Evolutionary conservation across 2,329 filamentous ascomycete genomes (phyloP), one percentile per base, ranked within the genome.

Genomic region (Colletotrichum abscissum): DNA sequence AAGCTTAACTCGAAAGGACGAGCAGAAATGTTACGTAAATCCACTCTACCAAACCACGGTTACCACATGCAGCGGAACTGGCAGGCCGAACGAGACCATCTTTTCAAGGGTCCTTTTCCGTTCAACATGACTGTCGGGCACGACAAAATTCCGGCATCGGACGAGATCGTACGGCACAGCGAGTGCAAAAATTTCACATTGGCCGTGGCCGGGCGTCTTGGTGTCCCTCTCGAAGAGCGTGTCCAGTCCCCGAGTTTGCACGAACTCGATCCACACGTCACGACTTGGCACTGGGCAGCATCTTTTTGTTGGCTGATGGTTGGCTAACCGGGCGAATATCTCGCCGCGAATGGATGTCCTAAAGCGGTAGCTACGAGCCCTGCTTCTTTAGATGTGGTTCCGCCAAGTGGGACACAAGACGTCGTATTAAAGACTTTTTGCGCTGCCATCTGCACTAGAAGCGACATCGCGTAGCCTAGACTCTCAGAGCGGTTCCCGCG

Each of bases 11-110:
- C 60, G 59, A 54, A 54, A 49, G 67, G 14, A 33, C 6, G 49
- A 64, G 33, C 54, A 54, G 46, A 6, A 24, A 24, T n/a, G 63
- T 69, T 69, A 69, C 67, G 67, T 69, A 69, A 69, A 55, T 30
- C 49, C 52, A 52, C 42, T 46, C 46, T 19, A 8, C 33, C 33
- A 24, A 24, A 26, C 38, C 38, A 42, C 6, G 38, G 16, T 19
- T 19, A 14, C 59, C 28, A 69, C 38, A 55, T 28, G 7, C 59
- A n/a, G 24, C 52, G 52, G 52, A 16, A 57, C 5, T 57, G 11
- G 12, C 38, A n/a, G 55, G 52, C 59, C 67, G 59, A 58, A 8
- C 49, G 59, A 63, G 59, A 69, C 38, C 38, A 42, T 4, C 6
- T 42, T 42, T 8, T 8, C 38, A 19, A 42, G 38, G 38, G 38